Conservation (phyloP, 805 yeast species). For the Metschnikowia aberdeeniae region DNA sequence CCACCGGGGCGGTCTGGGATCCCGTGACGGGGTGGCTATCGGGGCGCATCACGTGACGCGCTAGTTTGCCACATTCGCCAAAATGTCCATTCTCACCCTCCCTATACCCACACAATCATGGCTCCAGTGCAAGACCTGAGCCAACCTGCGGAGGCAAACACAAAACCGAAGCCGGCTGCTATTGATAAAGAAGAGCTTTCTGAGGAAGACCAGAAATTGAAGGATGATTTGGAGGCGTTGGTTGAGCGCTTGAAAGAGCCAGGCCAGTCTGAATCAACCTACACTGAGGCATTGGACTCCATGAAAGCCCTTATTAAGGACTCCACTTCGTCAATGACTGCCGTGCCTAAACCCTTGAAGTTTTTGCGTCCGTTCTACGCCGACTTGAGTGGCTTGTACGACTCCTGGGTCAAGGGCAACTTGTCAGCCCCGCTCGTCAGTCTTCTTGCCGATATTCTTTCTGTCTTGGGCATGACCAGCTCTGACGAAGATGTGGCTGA, state of each 20-base stretch:
- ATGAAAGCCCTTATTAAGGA: conserved; percentile 79
- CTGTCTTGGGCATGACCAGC: conserved; percentile 93
- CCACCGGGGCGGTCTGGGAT: background rate
- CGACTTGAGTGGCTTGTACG: conserved; percentile 59
- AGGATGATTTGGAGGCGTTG: conserved; percentile 78
- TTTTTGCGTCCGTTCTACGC: conserved; percentile 87
- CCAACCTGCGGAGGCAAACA: conserved; percentile 14
- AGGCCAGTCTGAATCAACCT: conserved; percentile 40
- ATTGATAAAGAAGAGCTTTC: conserved; percentile 75
- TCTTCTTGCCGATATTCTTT: conserved; percentile 79
- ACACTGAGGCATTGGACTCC: conserved; percentile 58
- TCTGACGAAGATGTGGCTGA: conserved; percentile 78
- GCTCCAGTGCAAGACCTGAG: conserved; percentile 32
- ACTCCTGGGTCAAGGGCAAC: conserved; percentile 50
- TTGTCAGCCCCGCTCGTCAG: conserved; percentile 37
- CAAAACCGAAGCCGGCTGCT: conserved; percentile 23
- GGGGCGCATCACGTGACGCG: conserved; percentile 1
- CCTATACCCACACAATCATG: conserved; percentile 18
- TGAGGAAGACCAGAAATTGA: conserved; percentile 88
- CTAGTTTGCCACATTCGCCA: conserved; percentile 7
- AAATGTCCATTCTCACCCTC: conserved; percentile 1
- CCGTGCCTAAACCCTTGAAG: conserved; percentile 97
- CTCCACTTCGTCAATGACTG: conserved; percentile 97
- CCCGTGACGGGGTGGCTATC: background rate
- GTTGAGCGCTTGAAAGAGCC: conserved; percentile 73